These are phyloP conservation scores for Trypanosomatidae sp. DNA, from an alignment of 208 protist genomes.

Conservation along the genomic window DNA sequence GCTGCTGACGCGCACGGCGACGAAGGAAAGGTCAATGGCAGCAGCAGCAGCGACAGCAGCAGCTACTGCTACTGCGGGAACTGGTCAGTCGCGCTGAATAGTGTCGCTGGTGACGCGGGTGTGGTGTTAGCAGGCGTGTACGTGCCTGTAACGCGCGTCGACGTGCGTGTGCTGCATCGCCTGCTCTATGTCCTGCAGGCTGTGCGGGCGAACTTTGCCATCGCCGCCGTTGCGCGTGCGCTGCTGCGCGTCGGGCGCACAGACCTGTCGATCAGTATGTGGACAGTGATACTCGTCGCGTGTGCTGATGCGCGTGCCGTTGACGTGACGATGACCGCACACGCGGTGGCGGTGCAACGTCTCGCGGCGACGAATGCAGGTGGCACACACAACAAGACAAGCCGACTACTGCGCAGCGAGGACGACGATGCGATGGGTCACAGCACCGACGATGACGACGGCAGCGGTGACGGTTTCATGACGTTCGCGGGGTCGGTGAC, in stretches of 20 bases:
- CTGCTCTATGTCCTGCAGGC: slow-evolving; percentile 45
- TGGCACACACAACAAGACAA: not conserved
- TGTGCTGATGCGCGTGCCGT: slow-evolving; percentile 31
- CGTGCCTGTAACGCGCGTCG: slow-evolving; percentile 3
- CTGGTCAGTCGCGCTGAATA: no score
- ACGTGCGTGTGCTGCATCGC: slow-evolving; percentile 12
- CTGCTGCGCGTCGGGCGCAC: slow-evolving; percentile 15
- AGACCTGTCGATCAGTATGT: slow-evolving; percentile 22
- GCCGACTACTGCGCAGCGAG: not conserved
- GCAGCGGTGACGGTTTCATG: not conserved
- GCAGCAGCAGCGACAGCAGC: no score
- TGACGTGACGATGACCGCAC: slow-evolving; percentile 43
- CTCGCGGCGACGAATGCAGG: slow-evolving; percentile 2
- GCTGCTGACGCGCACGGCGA: not conserved
- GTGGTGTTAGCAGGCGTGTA: not conserved
- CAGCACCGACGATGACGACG: not conserved
- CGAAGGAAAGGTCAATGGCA: no score
- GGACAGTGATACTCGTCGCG: slow-evolving; percentile 57
- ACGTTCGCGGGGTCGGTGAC: not conserved
- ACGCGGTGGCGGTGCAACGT: slow-evolving; percentile 10
- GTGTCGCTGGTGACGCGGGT: no score
- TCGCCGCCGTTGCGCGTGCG: slow-evolving; percentile 22
- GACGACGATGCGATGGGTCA: not conserved
- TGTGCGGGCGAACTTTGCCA: slow-evolving; percentile 26
- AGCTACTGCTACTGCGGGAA: no score